Base-by-base conservation (phyloP, 2,329 filamentous ascomycete genomes). In the Byssothecium circinans region DNA sequence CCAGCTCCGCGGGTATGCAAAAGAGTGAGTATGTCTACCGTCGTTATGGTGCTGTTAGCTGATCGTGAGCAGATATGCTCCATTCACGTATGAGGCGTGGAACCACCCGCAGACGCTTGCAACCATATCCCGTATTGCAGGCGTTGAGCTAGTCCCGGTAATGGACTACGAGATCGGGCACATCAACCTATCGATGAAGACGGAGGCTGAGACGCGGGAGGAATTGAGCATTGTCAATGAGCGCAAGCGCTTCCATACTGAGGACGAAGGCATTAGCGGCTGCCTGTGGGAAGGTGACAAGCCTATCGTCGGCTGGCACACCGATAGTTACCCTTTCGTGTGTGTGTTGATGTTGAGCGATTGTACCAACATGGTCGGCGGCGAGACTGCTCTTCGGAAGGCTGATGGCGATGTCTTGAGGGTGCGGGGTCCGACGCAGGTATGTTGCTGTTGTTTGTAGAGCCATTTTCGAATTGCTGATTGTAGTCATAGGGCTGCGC, bases 321-420 rank as follows among this genome's bases (percentile, higher is more conserved):
- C 73, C 0, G 84, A 86, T 64, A 83, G 79, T 60, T 86, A 84
- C 60, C 82, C 83, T 0, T 87, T 86, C 60, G 83, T 87, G n/a
- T 86, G 82, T 54, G 83, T 87, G n/a, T 75, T 78, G 7, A 87
- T 86, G 82, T 75, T 86, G 22, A 83, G 80, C 29, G 82, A 86
- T 58, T 84, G 81, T 53, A 77, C 75, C 0, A 71, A 74, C 30
- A 86, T 86, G 83, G 69, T 83, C 11, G 84, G 84, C 8, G 83
- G 84, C 3, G 84, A 86, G 67, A 86, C 83, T 0, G 82, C 80
- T 1, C 64, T 86, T n/a, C 74, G 76, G 30, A 82, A 74, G 1
- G 77, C 72, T 1, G 72, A 73, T 19, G 81, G 81, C 2, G 74
- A 80, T 2, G 72, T 83, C 14, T 65, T 81, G 50, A 83, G 83